Conservation (phyloP, 805 yeast genomes). For the Zygosaccharomyces lentus region DNA sequence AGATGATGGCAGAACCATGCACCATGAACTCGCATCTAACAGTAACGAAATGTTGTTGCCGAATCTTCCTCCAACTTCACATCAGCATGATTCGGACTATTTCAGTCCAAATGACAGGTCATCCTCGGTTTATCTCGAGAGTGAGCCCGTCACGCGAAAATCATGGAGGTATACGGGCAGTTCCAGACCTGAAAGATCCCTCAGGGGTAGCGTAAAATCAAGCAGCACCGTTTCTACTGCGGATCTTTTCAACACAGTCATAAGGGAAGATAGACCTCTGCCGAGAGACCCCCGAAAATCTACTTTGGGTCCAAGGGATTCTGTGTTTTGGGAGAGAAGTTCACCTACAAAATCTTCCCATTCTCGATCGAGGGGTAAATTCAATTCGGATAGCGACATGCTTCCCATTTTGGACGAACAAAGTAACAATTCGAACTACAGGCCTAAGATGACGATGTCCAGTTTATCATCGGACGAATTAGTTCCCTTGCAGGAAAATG, state of each 20-base stretch:
- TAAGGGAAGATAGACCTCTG: conserved; percentile 56
- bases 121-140: conserved; percentile 33
- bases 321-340: conserved; percentile 35
- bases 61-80: conserved; percentile 15
- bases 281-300: conserved; percentile 43
- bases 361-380: conserved; percentile 3
- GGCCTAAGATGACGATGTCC: conserved; percentile 12
- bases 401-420: conserved; percentile 18
- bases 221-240: conserved; percentile 82
- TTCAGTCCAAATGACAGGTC: conserved; percentile 30
- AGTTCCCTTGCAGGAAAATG: conserved; percentile 35
- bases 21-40: conserved; percentile 39
- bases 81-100: conserved; percentile 23
- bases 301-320: conserved; percentile 39
- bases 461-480: conserved; percentile 29
- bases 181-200: conserved; percentile 17
- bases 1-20: conserved; percentile 28
- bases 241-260: conserved; percentile 71
- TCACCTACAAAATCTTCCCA: conserved; percentile 6
- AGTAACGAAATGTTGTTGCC: conserved; percentile 40
- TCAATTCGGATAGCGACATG: conserved; percentile 1
- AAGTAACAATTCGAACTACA: conserved; percentile 10
- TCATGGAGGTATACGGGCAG: conserved; percentile 53
- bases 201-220: conserved; percentile 65
- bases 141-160: conserved; percentile 37